These are phyloP conservation scores for Podospora appendiculata DNA, from an alignment of 495 filamentous ascomycete species.

Conservation along the genomic window DNA sequence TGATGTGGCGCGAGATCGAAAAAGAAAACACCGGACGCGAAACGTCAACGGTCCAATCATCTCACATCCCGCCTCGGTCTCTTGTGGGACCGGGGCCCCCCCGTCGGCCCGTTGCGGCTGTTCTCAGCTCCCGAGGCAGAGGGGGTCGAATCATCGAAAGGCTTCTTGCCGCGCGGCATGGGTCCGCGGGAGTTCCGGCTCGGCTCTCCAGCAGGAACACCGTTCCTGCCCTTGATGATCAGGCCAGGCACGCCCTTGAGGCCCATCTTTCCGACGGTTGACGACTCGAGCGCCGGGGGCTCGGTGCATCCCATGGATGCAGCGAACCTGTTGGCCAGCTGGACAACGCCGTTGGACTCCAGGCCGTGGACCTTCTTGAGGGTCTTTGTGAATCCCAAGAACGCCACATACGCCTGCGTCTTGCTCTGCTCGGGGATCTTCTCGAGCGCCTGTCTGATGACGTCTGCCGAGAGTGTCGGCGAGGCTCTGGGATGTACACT, in stretches of 20 bases:
- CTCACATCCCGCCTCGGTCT: neutral
- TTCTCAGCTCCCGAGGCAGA: neutral
- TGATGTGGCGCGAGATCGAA: no score
- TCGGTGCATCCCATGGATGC: constrained; percentile 14
- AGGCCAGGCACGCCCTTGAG: constrained; percentile 24
- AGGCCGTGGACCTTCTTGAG: constrained; percentile 11
- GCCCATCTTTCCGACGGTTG: constrained; percentile 22
- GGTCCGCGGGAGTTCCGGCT: neutral
- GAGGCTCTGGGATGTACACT: constrained; percentile 16
- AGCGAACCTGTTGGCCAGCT: constrained; percentile 18
- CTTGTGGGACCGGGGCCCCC: neutral
- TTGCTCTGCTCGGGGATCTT: constrained; percentile 18
- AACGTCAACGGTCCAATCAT: neutral
- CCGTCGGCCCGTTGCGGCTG: no score
- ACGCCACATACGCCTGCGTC: constrained; percentile 18
- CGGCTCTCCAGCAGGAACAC: neutral
- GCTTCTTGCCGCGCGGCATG: neutral
- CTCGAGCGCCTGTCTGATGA: constrained; percentile 17
- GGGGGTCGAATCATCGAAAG: neutral
- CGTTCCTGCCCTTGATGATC: constrained; percentile 1
- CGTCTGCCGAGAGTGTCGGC: constrained; percentile 8
- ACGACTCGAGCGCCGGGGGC: constrained; percentile 8
- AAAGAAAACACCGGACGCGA: no score
- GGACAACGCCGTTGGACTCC: constrained; percentile 8
- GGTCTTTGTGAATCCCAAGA: constrained; percentile 19